Conservation (phyloP, 805 yeast genomes). For the Candida saitoana region DNA sequence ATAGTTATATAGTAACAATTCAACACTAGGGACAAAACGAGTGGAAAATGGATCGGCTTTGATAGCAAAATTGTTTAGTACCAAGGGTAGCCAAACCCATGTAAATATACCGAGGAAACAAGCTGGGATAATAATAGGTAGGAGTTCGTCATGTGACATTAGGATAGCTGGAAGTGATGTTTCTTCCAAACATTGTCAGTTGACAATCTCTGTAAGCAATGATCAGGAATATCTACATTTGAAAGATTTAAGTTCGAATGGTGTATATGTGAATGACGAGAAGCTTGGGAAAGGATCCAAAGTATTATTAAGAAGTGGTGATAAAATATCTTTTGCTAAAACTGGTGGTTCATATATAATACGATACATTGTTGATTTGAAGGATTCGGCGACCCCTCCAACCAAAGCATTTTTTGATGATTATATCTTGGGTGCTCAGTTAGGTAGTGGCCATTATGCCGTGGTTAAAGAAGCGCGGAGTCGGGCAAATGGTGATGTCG, state of each 20-base stretch:
- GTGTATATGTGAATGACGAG: conserved; percentile 61
- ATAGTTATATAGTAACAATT: neutral
- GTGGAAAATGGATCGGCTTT: conserved; percentile 5
- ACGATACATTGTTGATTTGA: conserved; percentile 35
- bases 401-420: conserved; percentile 53
- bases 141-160: conserved; percentile 60
- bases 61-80: conserved; percentile 21
- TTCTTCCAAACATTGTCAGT: conserved; percentile 60
- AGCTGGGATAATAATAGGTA: conserved; percentile 37
- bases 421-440: conserved; percentile 51
- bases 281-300: conserved; percentile 47
- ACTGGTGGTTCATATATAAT: conserved; percentile 48
- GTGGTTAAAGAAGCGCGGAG: conserved; percentile 68
- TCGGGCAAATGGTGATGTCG: conserved; percentile 53
- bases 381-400: conserved; percentile 11
- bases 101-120: conserved; percentile 18
- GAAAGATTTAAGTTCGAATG: conserved; percentile 60
- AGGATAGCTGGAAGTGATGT: conserved; percentile 54
- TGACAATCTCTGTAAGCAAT: conserved; percentile 28
- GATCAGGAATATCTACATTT: conserved; percentile 38
- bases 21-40: neutral
- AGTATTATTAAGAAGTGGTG: conserved; percentile 57
- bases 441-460: conserved; percentile 80
- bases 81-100: conserved; percentile 15
- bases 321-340: conserved; percentile 54